phyloP scores from a whole-genome alignment of 75 land plant species.

The Cunninghamia lanceolata region DNA sequence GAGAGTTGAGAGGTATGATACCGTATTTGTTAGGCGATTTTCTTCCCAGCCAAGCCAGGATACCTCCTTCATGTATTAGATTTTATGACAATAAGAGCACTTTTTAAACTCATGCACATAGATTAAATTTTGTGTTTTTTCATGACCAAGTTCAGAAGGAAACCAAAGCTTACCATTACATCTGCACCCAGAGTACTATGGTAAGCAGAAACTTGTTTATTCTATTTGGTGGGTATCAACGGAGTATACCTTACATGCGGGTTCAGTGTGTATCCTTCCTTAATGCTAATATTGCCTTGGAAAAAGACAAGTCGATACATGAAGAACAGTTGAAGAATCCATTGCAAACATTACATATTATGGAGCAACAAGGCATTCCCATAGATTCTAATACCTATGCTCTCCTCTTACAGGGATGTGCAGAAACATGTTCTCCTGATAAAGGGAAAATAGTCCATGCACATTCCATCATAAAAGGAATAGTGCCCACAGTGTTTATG shows the following conservation, averaged over 20 bases:
- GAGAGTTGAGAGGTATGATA: too few relatives aligned
- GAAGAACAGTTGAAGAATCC: not conserved
- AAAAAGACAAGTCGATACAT: not conserved
- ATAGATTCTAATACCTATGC: not conserved
- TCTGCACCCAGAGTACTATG: not conserved
- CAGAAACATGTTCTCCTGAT: not conserved
- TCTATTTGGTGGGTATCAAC: not conserved
- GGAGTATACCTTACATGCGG: not conserved
- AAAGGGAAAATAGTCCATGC: slow-evolving; percentile 28
- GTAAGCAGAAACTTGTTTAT: not conserved
- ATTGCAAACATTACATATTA: not conserved
- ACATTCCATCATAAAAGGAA: slow-evolving; percentile 11
- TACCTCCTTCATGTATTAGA: too few relatives aligned
- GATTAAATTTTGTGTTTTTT: not conserved
- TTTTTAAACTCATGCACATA: not conserved
- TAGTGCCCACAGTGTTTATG: slow-evolving; percentile 17
- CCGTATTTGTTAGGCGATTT: too few relatives aligned
- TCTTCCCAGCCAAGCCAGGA: too few relatives aligned
- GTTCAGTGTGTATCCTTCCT: not conserved
- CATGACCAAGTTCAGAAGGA: not conserved
- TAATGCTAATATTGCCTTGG: not conserved
- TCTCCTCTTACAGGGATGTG: slow-evolving; percentile 1
- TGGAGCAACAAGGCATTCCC: not conserved
- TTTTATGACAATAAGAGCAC: not conserved
- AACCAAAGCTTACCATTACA: not conserved